Conservation (phyloP, 495 filamentous ascomycete genomes). For the Tricharina praecox region DNA sequence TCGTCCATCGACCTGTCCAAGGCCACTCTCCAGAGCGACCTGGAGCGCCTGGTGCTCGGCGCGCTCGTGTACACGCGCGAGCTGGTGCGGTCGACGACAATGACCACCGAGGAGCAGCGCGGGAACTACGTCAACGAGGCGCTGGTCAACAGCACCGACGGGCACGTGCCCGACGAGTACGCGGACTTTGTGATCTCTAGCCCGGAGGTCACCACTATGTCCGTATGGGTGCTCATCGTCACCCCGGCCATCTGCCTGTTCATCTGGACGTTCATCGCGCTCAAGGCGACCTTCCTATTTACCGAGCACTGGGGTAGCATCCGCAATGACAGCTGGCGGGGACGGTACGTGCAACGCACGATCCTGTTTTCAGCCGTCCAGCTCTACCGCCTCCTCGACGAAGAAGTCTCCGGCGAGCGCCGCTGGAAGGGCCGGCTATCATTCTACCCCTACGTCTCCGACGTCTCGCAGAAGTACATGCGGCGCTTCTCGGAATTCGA, state of each 20-base stretch:
- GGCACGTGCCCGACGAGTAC: too few species aligned
- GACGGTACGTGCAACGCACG: not conserved
- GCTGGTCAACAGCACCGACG: too few species aligned
- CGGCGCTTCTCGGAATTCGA: not conserved
- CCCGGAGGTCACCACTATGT: conserved; percentile 2
- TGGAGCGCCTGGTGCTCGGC: not conserved
- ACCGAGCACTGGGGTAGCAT: not conserved
- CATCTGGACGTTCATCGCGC: not conserved
- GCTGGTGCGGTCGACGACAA: not conserved
- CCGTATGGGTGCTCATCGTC: not conserved
- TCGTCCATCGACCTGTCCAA: not conserved
- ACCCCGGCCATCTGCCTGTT: conserved; percentile 1
- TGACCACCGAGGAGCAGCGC: not conserved
- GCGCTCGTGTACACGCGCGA: not conserved
- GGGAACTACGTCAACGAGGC: too few species aligned
- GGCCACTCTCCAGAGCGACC: not conserved
- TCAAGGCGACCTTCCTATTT: not conserved
- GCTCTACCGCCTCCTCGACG: conserved; percentile 3
- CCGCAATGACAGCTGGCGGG: not conserved
- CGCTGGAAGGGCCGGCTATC: not conserved
- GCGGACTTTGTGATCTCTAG: too few species aligned
- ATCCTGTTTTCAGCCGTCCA: not conserved
- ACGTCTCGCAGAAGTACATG: not conserved
- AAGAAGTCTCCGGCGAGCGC: conserved; percentile 2
- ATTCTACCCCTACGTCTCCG: conserved; percentile 2